phyloP scores from a whole-genome alignment of 768 basidiomycete species.

The Tricholoma bakamatsutake region DNA sequence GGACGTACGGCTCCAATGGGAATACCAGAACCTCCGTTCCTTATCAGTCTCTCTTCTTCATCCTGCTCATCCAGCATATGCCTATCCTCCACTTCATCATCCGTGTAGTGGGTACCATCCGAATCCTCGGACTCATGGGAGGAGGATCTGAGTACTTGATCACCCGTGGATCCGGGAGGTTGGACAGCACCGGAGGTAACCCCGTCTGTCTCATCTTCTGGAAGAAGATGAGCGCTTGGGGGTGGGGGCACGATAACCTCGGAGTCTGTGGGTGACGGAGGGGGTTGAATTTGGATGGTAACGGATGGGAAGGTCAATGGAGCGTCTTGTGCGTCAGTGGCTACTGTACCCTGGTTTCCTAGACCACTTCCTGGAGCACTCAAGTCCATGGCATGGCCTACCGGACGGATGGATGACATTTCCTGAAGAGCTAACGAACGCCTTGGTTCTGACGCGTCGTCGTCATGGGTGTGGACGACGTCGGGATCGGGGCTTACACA shows the following conservation, averaged over 20 bases:
- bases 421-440: slow-evolving; percentile 5
- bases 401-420: neutral
- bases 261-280: slow-evolving; percentile 22
- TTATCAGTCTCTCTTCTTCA: slow-evolving; percentile 83
- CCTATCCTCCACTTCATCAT: slow-evolving; percentile 53
- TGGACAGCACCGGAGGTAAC: slow-evolving; percentile 87
- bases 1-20: slow-evolving; percentile 81
- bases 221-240: slow-evolving; percentile 28
- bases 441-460: slow-evolving; percentile 5
- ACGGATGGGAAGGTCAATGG: slow-evolving; percentile 14
- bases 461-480: slow-evolving; percentile 9
- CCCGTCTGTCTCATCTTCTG: slow-evolving; percentile 75
- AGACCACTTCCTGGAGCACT: slow-evolving; percentile 1
- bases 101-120: slow-evolving; percentile 60
- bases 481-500: slow-evolving; percentile 24
- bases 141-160: slow-evolving; percentile 29
- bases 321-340: slow-evolving; percentile 4
- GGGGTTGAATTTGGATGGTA: slow-evolving; percentile 16
- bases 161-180: slow-evolving; percentile 77
- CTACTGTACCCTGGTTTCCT: slow-evolving; percentile 7
- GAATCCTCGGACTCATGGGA: slow-evolving; percentile 45
- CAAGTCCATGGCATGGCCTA: slow-evolving; percentile 15
- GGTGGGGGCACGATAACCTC: slow-evolving; percentile 33
- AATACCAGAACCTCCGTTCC: slow-evolving; percentile 89
- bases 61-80: slow-evolving; percentile 64